Evolutionary conservation across 257 asterid genomes (phyloP).

Genomic region (Capsicum baccatum): DNA sequence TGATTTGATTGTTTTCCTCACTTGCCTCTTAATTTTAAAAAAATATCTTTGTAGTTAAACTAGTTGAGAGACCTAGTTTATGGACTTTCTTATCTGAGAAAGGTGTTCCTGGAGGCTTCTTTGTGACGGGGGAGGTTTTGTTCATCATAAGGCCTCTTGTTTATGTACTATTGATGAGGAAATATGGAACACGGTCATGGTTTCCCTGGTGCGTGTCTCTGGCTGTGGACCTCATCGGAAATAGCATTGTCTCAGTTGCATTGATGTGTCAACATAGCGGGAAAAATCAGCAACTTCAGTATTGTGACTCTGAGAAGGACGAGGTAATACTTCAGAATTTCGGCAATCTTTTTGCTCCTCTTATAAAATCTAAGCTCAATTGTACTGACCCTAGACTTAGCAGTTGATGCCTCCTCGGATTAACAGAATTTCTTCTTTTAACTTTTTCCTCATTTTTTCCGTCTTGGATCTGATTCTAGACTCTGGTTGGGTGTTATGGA

Average conservation of each 20-base stretch:
- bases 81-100: constrained; percentile 66
- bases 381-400: background rate
- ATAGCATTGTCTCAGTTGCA: constrained; percentile 59
- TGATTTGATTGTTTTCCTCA: background rate
- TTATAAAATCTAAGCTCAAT: background rate
- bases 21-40: background rate
- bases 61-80: constrained; percentile 54
- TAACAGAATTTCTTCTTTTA: background rate
- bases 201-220: constrained; percentile 84
- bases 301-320: constrained; percentile 60
- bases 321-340: constrained; percentile 57
- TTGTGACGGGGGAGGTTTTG: constrained; percentile 78
- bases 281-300: constrained; percentile 42
- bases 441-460: background rate
- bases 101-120: constrained; percentile 74
- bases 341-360: background rate
- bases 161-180: constrained; percentile 77
- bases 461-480: background rate
- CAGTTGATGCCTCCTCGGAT: background rate
- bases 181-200: constrained; percentile 76
- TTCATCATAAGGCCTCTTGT: constrained; percentile 83
- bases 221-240: constrained; percentile 72
- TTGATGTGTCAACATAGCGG: constrained; percentile 37
- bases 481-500: background rate
- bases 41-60: background rate